Base-by-base conservation (phyloP, 371 early-diverging fungal species). In the Mucor lusitanicus region DNA sequence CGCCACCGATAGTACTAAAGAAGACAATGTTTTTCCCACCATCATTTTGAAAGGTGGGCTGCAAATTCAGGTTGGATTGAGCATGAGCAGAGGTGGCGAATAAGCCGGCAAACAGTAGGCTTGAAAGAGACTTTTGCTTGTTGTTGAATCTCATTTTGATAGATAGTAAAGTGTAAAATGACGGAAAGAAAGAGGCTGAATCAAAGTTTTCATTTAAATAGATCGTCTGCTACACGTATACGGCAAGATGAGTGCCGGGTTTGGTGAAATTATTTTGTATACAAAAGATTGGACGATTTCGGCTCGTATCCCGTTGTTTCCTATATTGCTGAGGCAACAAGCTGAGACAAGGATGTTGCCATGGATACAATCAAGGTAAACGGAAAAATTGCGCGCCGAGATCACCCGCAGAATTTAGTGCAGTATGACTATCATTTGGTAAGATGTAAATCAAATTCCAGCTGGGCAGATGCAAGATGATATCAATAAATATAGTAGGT, bases 1-100 rank as follows among this genome's bases (percentile, higher is more conserved):
- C 56, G 11, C 65, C 65, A 28, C 65, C 65, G 15, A 32, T 9
- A 0, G 30, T 32, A 23, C 23, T 9, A 35, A 58, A 46, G 23
- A 65, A 58, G 1, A 59, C 65, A 33, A 65, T 58, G 23, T 58
- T 57, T 28, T 65, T 65, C 7, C n/a, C 21, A 5, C 33, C 33
- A 5, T 23, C 35, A 5, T 61, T 19, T 61, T 33, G 46, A 48
- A 48, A 61, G n/a, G 61, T 61, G 6, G 61, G 48, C 44, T 44
- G 32, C 6, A 60, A 13, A 25, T 50, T 50, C 50, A 25, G 25
- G 25, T 25, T 50, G 3, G 50, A 50, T 50, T 50, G 50, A 50
- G 50, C 50, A 21, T 12, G 12, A 50, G 13, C 13, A 50, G 50
- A 50, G 0, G 50, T 8, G 12, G 23, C 8, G 4, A 50, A 23